A percentile compares a stretch with the other conserved stretches of the same genome.
Conservation (phyloP, 2,329 filamentous ascomycete genomes). For the Apiospora rasikravindrae region DNA sequence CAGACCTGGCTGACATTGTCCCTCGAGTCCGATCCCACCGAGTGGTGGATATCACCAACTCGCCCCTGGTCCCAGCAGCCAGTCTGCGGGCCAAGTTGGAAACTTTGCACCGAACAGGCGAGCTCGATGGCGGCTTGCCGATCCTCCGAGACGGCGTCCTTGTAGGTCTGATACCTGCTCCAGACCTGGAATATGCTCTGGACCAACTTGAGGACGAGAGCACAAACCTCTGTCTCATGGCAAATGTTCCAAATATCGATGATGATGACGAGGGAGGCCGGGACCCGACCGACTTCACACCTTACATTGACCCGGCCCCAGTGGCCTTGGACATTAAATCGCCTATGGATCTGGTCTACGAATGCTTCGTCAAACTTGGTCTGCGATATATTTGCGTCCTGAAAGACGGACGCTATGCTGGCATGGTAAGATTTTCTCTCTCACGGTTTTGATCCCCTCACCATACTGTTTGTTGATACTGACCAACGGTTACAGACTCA, state of each 20-base stretch:
- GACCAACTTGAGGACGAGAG: conserved; percentile 82
- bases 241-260: conserved; percentile 64
- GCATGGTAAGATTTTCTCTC: conserved; percentile 73
- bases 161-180: conserved; percentile 89
- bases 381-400: conserved; percentile 91
- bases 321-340: conserved; percentile 86
- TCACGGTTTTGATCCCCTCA: conserved; percentile 24
- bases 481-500: conserved; percentile 67
- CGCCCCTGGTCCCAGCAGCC: conserved; percentile 77
- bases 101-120: conserved; percentile 80
- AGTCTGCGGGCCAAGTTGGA: conserved; percentile 83
- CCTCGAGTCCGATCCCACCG: conserved; percentile 75
- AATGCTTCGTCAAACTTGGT: conserved; percentile 94
- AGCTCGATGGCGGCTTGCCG: conserved; percentile 89
- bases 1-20: conserved; percentile 85
- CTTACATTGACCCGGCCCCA: conserved; percentile 89
- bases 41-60: conserved; percentile 86
- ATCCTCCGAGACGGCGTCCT: conserved; percentile 80
- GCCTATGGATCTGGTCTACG: conserved; percentile 93
- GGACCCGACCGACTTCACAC: conserved; percentile 84
- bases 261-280: conserved; percentile 59
- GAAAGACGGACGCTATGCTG: conserved; percentile 82
- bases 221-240: conserved; percentile 81
- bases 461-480: conserved; percentile 3
- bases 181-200: conserved; percentile 90